A percentile compares a stretch with the other conserved stretches of the same genome.
phyloP scores from a whole-genome alignment of 371 early-diverging fungal genomes.

The Mortierella sp. region DNA sequence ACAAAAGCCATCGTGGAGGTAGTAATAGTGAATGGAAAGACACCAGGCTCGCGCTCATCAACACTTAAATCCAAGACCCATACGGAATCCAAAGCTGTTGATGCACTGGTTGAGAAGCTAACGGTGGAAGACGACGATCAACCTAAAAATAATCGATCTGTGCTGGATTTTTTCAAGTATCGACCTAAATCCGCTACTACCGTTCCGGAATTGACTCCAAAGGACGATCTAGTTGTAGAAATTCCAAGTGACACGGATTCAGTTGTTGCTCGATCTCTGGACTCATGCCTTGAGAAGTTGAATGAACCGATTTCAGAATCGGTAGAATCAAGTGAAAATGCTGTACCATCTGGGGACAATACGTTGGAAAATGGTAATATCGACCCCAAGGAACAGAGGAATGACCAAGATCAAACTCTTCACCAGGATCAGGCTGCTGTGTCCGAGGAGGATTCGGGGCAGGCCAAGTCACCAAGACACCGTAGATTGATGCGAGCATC shows the following conservation, averaged over 20 bases:
- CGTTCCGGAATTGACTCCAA: neutral
- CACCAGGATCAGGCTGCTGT: neutral
- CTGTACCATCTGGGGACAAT: neutral
- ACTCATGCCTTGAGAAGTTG: neutral
- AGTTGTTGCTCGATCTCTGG: neutral
- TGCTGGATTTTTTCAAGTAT: slow-evolving; percentile 22
- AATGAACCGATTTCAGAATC: neutral
- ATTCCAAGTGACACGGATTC: neutral
- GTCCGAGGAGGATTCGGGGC: neutral
- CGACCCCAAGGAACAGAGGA: neutral
- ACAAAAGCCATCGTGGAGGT: neutral
- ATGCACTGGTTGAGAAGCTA: neutral
- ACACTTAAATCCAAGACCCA: neutral
- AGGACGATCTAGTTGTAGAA: neutral
- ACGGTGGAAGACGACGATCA: neutral
- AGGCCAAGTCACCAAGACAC: slow-evolving; percentile 7
- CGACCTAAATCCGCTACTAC: neutral
- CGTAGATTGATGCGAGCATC: slow-evolving; percentile 20
- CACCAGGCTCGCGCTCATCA: neutral
- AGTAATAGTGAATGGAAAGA: neutral
- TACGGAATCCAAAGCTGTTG: neutral
- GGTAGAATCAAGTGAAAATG: neutral
- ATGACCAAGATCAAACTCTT: neutral
- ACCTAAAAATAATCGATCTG: slow-evolving; percentile 13
- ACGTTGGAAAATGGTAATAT: neutral